Evolutionary conservation across 2,329 filamentous ascomycete genomes (phyloP).

Genomic region (Curvularia verruculosa): DNA sequence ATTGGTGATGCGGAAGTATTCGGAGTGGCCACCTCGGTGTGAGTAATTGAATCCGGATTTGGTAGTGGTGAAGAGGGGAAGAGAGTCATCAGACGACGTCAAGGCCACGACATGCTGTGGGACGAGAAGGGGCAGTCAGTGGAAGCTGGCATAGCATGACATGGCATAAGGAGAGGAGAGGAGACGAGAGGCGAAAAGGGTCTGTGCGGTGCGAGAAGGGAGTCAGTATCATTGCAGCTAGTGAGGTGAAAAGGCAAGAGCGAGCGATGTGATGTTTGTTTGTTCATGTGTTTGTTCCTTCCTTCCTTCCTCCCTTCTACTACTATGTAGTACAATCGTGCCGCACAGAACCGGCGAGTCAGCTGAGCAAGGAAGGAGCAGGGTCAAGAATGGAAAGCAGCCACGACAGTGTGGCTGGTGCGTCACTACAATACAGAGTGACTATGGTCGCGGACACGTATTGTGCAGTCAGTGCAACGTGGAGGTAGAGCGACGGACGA

Average conservation of each 20-base stretch:
- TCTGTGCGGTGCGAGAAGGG: constrained; percentile 12
- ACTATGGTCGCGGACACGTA: no score
- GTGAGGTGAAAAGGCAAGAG: constrained; percentile 10
- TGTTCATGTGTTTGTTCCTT: constrained; percentile 11
- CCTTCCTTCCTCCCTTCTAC: background rate
- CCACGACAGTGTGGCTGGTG: background rate
- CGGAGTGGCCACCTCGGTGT: background rate
- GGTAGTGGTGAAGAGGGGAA: constrained; percentile 44
- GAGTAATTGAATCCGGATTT: constrained; percentile 33
- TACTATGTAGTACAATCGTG: background rate
- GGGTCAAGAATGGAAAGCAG: background rate
- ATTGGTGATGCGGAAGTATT: constrained; percentile 31
- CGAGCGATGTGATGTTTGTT: constrained; percentile 2
- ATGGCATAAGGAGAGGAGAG: constrained; percentile 2
- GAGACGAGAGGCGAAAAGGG: no score
- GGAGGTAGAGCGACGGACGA: background rate
- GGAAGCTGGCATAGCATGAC: constrained; percentile 32
- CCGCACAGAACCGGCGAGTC: background rate
- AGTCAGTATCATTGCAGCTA: background rate
- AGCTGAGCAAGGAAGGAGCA: background rate
- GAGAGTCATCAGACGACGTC: constrained; percentile 48
- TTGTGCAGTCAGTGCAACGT: no score
- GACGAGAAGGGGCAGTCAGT: constrained; percentile 33
- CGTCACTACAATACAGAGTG: background rate
- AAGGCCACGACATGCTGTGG: constrained; percentile 46